A percentile compares a stretch with the other conserved stretches of the same genome.
Evolutionary conservation across 306 rosid genomes (phyloP).

Genomic region (Dryas alaskensis): DNA sequence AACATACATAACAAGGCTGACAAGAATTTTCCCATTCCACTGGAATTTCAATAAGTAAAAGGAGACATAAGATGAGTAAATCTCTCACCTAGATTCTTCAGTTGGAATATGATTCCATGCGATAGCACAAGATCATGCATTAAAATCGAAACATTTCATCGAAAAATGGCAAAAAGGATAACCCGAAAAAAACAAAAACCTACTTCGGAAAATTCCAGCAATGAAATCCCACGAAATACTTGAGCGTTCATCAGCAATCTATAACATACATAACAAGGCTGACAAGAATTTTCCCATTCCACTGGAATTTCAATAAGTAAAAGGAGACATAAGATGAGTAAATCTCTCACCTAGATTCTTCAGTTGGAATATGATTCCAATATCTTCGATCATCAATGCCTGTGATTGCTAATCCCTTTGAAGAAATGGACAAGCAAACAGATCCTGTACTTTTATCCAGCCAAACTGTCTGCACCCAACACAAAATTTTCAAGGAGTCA

Average conservation of each 20-base stretch:
- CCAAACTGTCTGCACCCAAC: conserved; percentile 73
- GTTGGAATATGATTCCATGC: conserved; percentile 43
- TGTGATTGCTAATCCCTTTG: conserved; percentile 75
- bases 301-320: conserved; percentile 10
- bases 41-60: conserved; percentile 11
- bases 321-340: not conserved
- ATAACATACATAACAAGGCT: conserved; percentile 11
- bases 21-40: conserved; percentile 4
- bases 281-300: conserved; percentile 1
- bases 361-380: conserved; percentile 42
- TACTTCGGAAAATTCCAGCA: conserved; percentile 24
- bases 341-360: conserved; percentile 73
- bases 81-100: conserved; percentile 74
- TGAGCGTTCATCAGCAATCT: conserved; percentile 27
- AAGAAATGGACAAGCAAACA: conserved; percentile 64
- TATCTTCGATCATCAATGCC: conserved; percentile 58
- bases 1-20: conserved; percentile 4
- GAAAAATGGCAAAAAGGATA: not conserved
- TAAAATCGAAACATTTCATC: not conserved
- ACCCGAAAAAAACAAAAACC: conserved; percentile 2
- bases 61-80: not conserved
- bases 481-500: not conserved
- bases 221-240: conserved; percentile 21
- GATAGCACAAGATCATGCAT: not conserved
- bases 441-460: conserved; percentile 72